Evolutionary conservation across 352 stramenopile genomes (phyloP), one percentile per base, ranked within the genome.

Genomic region (Aphanomyces astaci): DNA sequence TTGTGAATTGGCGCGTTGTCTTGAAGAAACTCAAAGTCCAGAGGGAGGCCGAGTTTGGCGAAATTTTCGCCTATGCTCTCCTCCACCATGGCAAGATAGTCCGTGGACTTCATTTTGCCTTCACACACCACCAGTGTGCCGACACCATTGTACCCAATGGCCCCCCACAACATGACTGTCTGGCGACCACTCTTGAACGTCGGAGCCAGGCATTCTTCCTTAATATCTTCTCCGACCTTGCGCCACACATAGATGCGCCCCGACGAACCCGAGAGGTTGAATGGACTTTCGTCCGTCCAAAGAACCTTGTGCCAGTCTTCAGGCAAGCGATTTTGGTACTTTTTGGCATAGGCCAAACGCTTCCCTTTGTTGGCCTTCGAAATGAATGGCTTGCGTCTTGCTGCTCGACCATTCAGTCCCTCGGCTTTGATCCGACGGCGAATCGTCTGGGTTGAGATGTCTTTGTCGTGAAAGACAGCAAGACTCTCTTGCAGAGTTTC

Each of bases 211-310:
- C 45, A 60, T 9, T 68, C 28, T 7, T 48, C 40, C 9, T 51
- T n/a, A 45, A 33, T 59, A 4, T 33, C 60, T 31, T 68, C 60
- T n/a, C 39, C 13, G 17, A 45, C 11, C 2, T 33, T 25, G 48
- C 60, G 60, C 60, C 60, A 68, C 1, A 68, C 43, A 3, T 36
- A 68, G 3, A 68, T 24, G 13, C 43, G 45, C 25, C 45, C 60
- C 1, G 5, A 17, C 25, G 22, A 33, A n/a, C 45, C 60, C 24
- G 31, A 17, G 7, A 68, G 22, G 25, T 68, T 30, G 2, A 59
- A 33, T 9, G 43, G 11, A 31, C 25, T 43, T 25, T 68, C 60
- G 48, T 68, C 60, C 13, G 60, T 68, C 36, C 30, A 68, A 28
- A 60, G 1, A 24, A 1, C 27, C 9, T 46, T 36, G 4, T 28